Conservation (phyloP, 768 basidiomycete genomes). For the Pseudohyphozyma bogoriensis region DNA sequence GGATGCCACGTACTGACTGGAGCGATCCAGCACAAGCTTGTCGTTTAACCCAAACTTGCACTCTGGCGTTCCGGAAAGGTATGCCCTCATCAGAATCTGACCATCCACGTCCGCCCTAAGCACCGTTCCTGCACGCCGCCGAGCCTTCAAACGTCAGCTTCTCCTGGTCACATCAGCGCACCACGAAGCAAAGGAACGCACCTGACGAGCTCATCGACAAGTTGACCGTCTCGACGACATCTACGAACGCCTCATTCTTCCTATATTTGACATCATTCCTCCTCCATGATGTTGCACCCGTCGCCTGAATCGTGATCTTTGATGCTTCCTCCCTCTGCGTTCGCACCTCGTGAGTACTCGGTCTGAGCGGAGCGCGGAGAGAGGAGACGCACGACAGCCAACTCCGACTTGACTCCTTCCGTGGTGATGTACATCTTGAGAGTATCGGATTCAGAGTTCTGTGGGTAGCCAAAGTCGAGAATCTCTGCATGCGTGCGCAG, state of each 20-base stretch:
- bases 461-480: conserved; percentile 96
- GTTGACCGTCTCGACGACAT: conserved; percentile 94
- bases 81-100: conserved; percentile 95
- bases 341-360: background rate
- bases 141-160: background rate
- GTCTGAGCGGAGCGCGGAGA: background rate
- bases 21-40: conserved; percentile 80
- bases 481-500: conserved; percentile 75
- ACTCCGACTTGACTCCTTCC: conserved; percentile 80
- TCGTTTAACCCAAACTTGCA: conserved; percentile 99
- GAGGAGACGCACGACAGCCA: conserved; percentile 58
- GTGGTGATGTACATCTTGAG: conserved; percentile 97
- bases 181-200: conserved; percentile 35
- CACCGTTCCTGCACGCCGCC: conserved; percentile 61
- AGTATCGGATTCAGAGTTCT: conserved; percentile 97
- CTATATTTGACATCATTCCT: conserved; percentile 93
- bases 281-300: conserved; percentile 92
- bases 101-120: conserved; percentile 96
- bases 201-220: conserved; percentile 96
- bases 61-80: conserved; percentile 90
- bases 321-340: conserved; percentile 77
- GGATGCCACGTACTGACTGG: too few relatives aligned
- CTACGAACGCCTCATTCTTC: conserved; percentile 99
- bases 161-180: background rate
- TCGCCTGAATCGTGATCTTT: conserved; percentile 94